These are phyloP conservation scores for Aspergillus heteromorphus DNA, from an alignment of 495 filamentous ascomycete genomes.

Conservation along the genomic window DNA sequence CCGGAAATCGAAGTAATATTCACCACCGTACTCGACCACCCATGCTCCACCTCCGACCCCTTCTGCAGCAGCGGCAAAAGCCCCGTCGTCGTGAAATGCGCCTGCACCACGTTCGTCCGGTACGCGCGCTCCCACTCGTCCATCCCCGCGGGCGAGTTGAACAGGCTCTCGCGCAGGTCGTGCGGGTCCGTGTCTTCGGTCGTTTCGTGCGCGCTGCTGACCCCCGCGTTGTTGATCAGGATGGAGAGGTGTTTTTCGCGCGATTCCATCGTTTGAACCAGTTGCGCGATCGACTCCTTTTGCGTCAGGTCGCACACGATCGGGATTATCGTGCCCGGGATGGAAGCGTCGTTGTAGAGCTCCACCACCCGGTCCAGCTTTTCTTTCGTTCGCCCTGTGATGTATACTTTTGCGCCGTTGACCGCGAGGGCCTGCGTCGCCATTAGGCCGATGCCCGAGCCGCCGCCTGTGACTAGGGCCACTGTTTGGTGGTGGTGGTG, in stretches of 20 bases:
- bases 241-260: conserved; percentile 44
- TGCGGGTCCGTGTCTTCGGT: conserved; percentile 44
- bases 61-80: conserved; percentile 38
- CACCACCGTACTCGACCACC: conserved; percentile 52
- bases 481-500: conserved; percentile 26
- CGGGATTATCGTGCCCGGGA: conserved; percentile 53
- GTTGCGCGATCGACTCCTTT: conserved; percentile 39
- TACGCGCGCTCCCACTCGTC: conserved; percentile 44
- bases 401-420: conserved; percentile 57
- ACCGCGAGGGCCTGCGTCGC: conserved; percentile 53
- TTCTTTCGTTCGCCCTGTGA: conserved; percentile 51
- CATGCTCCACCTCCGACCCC: conserved; percentile 40
- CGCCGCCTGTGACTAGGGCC: conserved; percentile 52
- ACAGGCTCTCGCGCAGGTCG: conserved; percentile 52
- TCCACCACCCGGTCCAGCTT: conserved; percentile 51
- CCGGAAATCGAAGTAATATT: conserved; percentile 56
- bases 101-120: conserved; percentile 44
- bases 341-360: conserved; percentile 39
- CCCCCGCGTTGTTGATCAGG: conserved; percentile 55
- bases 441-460: conserved; percentile 50
- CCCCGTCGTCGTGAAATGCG: conserved; percentile 42
- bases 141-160: conserved; percentile 42
- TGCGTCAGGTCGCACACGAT: conserved; percentile 45
- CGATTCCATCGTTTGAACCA: conserved; percentile 39
- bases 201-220: conserved; percentile 24